phyloP scores from a whole-genome alignment of 768 basidiomycete species.

The Suillus cothurnatus region DNA sequence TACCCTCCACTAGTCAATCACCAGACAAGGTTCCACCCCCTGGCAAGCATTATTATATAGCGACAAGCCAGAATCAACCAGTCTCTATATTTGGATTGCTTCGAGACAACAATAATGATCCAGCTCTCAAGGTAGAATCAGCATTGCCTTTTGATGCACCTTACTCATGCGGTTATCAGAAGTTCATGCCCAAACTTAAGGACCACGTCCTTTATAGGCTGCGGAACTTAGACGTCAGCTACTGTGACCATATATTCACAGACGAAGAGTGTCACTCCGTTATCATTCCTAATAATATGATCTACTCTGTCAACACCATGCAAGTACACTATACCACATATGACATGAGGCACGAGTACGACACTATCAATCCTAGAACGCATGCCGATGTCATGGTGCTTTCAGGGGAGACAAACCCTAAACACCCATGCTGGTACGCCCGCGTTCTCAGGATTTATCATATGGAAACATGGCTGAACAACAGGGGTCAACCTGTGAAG shows the following conservation, averaged over 20 bases:
- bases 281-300: conserved; percentile 17
- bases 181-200: background rate
- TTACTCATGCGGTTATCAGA: background rate
- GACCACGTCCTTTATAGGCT: background rate
- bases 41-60: too few species aligned
- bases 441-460: conserved; percentile 20
- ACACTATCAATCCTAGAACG: conserved; percentile 5
- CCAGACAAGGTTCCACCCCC: fast-evolving
- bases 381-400: conserved; percentile 15
- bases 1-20: background rate
- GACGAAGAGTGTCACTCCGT: background rate
- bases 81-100: too few species aligned
- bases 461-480: conserved; percentile 12
- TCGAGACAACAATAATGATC: background rate
- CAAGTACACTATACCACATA: conserved; percentile 34
- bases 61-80: too few species aligned
- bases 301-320: conserved; percentile 24
- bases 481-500: background rate
- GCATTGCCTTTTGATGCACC: too few species aligned
- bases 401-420: background rate
- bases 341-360: conserved; percentile 14
- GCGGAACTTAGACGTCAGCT: background rate
- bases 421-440: conserved; percentile 6
- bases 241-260: background rate
- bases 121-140: conserved; percentile 8